Evolutionary conservation across 768 basidiomycete genomes (phyloP).

Genomic region (Boletus barrowsii): DNA sequence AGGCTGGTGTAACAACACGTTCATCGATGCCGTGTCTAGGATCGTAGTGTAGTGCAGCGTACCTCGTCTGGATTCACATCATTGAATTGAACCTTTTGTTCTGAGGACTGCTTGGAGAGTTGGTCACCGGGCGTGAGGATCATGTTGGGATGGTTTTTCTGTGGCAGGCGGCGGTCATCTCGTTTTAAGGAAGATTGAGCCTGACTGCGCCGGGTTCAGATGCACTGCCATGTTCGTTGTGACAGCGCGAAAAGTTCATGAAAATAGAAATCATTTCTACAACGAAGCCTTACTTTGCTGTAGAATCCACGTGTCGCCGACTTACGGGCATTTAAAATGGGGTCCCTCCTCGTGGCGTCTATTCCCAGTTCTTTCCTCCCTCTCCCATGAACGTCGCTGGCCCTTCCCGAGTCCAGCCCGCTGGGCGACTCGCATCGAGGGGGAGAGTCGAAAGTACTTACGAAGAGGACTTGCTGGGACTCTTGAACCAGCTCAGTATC

Average conservation of each 20-base stretch:
- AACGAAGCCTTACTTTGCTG: no score
- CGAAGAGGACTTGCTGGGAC: conserved; percentile 22
- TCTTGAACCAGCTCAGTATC: conserved; percentile 18
- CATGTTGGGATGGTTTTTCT: conserved; percentile 1
- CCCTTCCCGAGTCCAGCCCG: conserved; percentile 18
- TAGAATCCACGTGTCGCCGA: conserved; percentile 3
- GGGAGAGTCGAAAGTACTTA: conserved; percentile 22
- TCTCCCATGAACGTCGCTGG: conserved; percentile 26
- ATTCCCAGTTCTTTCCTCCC: conserved; percentile 10
- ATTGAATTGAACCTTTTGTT: not conserved
- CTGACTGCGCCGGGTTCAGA: no score
- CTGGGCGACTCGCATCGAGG: conserved; percentile 1
- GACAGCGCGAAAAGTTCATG: no score
- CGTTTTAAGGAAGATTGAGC: no score
- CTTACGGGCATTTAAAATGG: conserved; percentile 3
- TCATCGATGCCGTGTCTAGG: not conserved
- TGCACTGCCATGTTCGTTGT: no score
- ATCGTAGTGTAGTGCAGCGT: no score
- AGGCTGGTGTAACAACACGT: conserved; percentile 6
- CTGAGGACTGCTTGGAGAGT: not conserved
- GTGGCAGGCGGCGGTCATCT: no score
- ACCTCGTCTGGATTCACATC: conserved; percentile 5
- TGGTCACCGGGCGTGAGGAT: conserved; percentile 1
- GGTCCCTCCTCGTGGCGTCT: not conserved
- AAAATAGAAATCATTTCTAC: no score